Base-by-base conservation (phyloP, 75 land plant genomes). In the Picea glauca region DNA sequence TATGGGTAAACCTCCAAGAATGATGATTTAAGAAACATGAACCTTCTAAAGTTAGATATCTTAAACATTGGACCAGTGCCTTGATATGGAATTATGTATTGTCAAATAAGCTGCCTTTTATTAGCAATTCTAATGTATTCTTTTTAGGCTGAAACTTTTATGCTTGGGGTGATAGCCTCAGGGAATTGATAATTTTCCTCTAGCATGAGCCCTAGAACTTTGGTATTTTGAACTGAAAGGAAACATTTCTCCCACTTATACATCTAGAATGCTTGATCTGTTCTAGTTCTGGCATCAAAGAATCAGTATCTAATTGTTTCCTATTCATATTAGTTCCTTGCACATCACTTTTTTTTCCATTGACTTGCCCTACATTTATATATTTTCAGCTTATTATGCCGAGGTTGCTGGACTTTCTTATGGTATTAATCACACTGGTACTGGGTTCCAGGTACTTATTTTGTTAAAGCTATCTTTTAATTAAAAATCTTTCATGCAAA, bases 401-500 rank as follows among this genome's bases (percentile, higher is more conserved):
- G 87, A 91, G 76, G 91, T 97, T 90, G 99, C 99, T 85, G 98
- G 99, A 72, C 89, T 97, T 58, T 76, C 80, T 67, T 97, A 97
- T 80, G 84, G 77, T 21, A 89, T 97, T 56, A 61, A 79, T 72
- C 80, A 82, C 5, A 87, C 91, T 9, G 87, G 77, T 60, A 63
- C 70, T 83, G 99, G 99, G 65, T 97, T 97, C 83, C 87, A 94
- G 99, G 99, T 96, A 81, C 30, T 70, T 76, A 31, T 20, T 50
- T 58, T 78, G 26, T 46, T 70, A 70, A 70, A 43, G 8, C 23
- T 43, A 17, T 70, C 12, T 43, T 6, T 20, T 20, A 18, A 20
- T 0, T 9, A 50, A 50, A 12, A 11, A 50, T 50, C 56, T 9
- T 50, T 50, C 12, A 50, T 0, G 56, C 56, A 50, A 50, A 50